Evolutionary conservation across 441 rosid species (phyloP).

Genomic region (Capsella rubella): DNA sequence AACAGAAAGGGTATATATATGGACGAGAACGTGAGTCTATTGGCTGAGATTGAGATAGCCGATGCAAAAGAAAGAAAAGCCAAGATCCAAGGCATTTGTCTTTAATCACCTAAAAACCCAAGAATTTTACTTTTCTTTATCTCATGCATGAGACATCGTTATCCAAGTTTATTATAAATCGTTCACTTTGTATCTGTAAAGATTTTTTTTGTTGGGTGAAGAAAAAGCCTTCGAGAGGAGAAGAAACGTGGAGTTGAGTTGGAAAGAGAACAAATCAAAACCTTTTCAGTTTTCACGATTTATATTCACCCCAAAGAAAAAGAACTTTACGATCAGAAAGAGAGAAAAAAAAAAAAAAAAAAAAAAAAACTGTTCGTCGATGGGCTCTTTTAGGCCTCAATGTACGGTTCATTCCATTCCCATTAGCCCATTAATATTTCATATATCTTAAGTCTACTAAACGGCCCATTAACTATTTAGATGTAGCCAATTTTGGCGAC

Average conservation of each 20-base stretch:
- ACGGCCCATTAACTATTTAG: conserved; percentile 18
- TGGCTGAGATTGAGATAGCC: conserved; percentile 18
- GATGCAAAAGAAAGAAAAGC: conserved; percentile 1
- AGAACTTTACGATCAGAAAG: conserved; percentile 5
- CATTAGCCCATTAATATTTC: neutral
- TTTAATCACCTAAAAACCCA: conserved; percentile 30
- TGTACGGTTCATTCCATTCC: neutral
- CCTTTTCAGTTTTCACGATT: conserved; percentile 16
- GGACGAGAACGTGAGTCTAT: neutral
- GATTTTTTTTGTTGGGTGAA: conserved; percentile 13
- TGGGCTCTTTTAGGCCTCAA: neutral
- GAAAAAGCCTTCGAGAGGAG: conserved; percentile 16
- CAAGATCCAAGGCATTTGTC: conserved; percentile 18
- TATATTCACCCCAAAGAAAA: conserved; percentile 31
- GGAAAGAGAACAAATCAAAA: conserved; percentile 36
- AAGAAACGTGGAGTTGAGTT: conserved; percentile 43
- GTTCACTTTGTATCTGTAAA: conserved; percentile 41
- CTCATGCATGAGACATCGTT: conserved; percentile 33
- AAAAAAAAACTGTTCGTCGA: neutral
- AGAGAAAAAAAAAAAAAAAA: too few species aligned
- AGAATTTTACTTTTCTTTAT: conserved; percentile 25
- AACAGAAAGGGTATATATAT: conserved; percentile 15
- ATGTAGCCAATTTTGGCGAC: neutral
- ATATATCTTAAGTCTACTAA: too few species aligned
- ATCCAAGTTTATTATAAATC: conserved; percentile 18